Percentiles rank a stretch among this genome's conserved stretches.
phyloP scores from a whole-genome alignment of 2,329 filamentous ascomycete species.

The Microsporum audouinii region DNA sequence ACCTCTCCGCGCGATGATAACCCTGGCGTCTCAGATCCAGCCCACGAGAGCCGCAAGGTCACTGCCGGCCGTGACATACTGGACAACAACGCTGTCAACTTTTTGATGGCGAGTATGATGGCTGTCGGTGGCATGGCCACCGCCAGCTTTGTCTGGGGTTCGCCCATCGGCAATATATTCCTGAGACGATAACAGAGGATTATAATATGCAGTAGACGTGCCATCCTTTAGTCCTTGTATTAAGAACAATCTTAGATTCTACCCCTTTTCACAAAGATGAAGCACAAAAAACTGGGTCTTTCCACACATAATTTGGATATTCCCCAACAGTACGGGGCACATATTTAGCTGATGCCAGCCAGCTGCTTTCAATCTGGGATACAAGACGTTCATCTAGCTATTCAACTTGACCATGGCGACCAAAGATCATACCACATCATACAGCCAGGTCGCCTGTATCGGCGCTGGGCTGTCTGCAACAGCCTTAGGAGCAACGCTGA shows the following conservation, averaged over 20 bases:
- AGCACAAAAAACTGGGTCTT: background rate
- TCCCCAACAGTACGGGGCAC: background rate
- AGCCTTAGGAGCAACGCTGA: slow-evolving; percentile 47
- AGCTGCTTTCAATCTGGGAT: background rate
- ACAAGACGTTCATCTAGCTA: background rate
- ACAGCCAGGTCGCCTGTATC: slow-evolving; percentile 29
- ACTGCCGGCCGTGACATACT: slow-evolving; percentile 62
- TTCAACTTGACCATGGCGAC: background rate
- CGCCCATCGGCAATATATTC: slow-evolving; percentile 11
- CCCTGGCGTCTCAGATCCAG: slow-evolving; percentile 11
- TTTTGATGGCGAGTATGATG: slow-evolving; percentile 76
- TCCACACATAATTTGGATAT: background rate
- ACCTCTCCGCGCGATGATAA: background rate
- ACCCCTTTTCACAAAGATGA: background rate
- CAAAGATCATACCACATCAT: slow-evolving; percentile 10
- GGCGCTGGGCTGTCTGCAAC: slow-evolving; percentile 52
- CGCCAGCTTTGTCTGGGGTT: slow-evolving; percentile 26
- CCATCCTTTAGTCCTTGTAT: background rate
- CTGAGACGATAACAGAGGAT: background rate
- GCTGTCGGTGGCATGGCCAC: slow-evolving; percentile 64
- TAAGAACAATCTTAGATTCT: background rate
- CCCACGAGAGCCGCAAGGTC: slow-evolving; percentile 50
- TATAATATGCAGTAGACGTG: background rate
- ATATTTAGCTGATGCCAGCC: no score
- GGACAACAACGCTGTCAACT: slow-evolving; percentile 93